Evolutionary conservation across 352 stramenopile genomes (phyloP), one percentile per base, ranked within the genome.

Genomic region (Phytopythium litorale): DNA sequence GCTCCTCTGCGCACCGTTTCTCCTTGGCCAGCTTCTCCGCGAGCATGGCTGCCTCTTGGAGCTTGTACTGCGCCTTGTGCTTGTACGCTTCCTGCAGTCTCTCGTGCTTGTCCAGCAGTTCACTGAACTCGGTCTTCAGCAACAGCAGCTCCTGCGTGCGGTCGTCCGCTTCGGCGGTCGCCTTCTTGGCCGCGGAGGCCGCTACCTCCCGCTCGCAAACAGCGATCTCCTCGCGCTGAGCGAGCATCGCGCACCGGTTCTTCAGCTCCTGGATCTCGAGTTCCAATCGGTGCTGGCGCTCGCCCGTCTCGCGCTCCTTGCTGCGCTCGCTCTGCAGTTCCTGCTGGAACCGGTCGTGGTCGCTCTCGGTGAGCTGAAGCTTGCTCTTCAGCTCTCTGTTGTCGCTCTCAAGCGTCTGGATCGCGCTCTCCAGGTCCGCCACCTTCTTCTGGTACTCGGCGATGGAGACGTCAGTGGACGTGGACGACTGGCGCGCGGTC

Each of bases 81-180:
- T 83, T 89, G 40, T 75, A 75, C 33, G 79, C 70, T 37, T 71
- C 70, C 0, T 48, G 45, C 28, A 80, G 59, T 2, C 63, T 56
- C 50, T 85, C 75, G 54, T 86, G 56, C 35, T 79, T 82, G 55
- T 90, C 77, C 0, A 92, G 63, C 6, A 90, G 61, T 18, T 90
- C 73, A 12, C 77, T 75, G 58, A 89, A 88, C 58, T 92, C 76
- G 8, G 69, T 80, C 66, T 89, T 85, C 2, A 91, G 60, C 18
- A 65, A 66, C 52, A 89, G 58, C 15, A 89, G 53, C 32, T 88
- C 76, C 49, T 88, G 71, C 21, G 53, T 77, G 35, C 67, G 72
- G 16, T 70, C 56, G 9, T 87, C 71, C 33, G 86, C 52, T 12
- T 77, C 72, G 33, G 64, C 23, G 45, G 83, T 57, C 18, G 65